phyloP scores from a whole-genome alignment of 1,284 basidiomycete genomes.

The Flammula alnicola region DNA sequence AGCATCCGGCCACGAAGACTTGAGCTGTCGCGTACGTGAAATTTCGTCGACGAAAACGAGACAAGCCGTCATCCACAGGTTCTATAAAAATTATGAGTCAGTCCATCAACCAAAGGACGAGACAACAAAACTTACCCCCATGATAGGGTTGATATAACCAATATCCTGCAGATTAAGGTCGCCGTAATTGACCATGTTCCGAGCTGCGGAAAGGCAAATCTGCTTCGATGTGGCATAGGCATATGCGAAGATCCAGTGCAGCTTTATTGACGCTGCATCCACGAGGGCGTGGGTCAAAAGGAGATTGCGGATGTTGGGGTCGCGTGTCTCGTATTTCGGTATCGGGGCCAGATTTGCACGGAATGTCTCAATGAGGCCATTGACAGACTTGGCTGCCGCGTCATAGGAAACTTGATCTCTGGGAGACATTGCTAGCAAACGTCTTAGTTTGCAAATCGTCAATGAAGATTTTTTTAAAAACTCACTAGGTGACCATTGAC shows the following conservation, averaged over 20 bases:
- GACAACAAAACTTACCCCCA: slow-evolving; percentile 43
- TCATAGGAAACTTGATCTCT: slow-evolving; percentile 41
- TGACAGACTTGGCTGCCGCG: slow-evolving; percentile 42
- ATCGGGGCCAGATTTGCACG: slow-evolving; percentile 38
- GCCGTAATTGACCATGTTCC: slow-evolving; percentile 41
- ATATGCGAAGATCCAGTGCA: slow-evolving; percentile 45
- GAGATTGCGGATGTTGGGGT: slow-evolving; percentile 37
- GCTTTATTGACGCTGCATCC: slow-evolving; percentile 47
- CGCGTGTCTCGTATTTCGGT: slow-evolving; percentile 30
- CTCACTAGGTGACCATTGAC: slow-evolving; percentile 46
- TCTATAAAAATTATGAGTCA: slow-evolving; percentile 31
- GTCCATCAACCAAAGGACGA: slow-evolving; percentile 1
- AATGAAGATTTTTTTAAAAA: slow-evolving; percentile 4
- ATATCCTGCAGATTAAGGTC: slow-evolving; percentile 41
- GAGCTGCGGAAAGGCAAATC: slow-evolving; percentile 44
- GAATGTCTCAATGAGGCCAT: slow-evolving; percentile 44
- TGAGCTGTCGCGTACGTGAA: slow-evolving; percentile 37
- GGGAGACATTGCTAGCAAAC: slow-evolving; percentile 38
- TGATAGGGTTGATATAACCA: slow-evolving; percentile 48
- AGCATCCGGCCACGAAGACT: slow-evolving; percentile 31
- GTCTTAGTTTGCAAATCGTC: neutral
- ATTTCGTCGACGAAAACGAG: slow-evolving; percentile 48
- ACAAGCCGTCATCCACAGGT: slow-evolving; percentile 46
- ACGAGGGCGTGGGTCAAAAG: slow-evolving; percentile 45
- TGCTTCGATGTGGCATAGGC: slow-evolving; percentile 42